A percentile compares a stretch with the other conserved stretches of the same genome.
Evolutionary conservation across 2,329 filamentous ascomycete species (phyloP).

Genomic region (Verticillium dahliae): DNA sequence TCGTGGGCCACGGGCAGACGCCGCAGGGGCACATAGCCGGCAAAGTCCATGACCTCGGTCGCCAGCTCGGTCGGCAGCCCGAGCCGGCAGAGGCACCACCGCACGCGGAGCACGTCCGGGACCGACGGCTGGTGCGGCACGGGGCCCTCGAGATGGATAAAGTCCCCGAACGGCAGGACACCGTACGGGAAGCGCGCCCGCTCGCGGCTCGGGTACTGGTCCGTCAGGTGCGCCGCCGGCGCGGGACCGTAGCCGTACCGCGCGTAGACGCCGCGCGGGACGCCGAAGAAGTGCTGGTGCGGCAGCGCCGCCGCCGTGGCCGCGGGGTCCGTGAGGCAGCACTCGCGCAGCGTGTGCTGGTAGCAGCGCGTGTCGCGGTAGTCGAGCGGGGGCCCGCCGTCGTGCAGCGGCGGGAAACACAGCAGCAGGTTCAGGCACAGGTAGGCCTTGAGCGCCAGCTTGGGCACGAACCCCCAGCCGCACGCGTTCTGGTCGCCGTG

Average conservation of each 20-base stretch:
- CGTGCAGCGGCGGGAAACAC: conserved; percentile 10
- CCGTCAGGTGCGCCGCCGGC: too few species aligned
- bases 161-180: conserved; percentile 4
- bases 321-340: neutral
- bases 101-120: conserved; percentile 3
- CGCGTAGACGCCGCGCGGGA: conserved; percentile 8
- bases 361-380: conserved; percentile 12
- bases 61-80: conserved; percentile 13
- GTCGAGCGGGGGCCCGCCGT: conserved; percentile 1
- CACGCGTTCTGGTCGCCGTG: neutral
- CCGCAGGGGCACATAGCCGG: conserved; percentile 5
- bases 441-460: conserved; percentile 12
- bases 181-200: conserved; percentile 2
- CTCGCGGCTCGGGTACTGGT: too few species aligned
- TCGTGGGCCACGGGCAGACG: conserved; percentile 10
- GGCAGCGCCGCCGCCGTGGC: conserved; percentile 4
- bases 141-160: conserved; percentile 1
- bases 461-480: conserved; percentile 13
- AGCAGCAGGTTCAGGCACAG: conserved; percentile 15
- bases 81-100: conserved; percentile 3
- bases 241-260: too few species aligned
- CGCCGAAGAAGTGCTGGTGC: conserved; percentile 14
- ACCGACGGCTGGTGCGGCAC: neutral
- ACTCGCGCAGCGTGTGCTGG: conserved; percentile 7
- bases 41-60: conserved; percentile 8